Evolutionary conservation across 495 filamentous ascomycete species (phyloP).

Genomic region (Peziza echinospora): DNA sequence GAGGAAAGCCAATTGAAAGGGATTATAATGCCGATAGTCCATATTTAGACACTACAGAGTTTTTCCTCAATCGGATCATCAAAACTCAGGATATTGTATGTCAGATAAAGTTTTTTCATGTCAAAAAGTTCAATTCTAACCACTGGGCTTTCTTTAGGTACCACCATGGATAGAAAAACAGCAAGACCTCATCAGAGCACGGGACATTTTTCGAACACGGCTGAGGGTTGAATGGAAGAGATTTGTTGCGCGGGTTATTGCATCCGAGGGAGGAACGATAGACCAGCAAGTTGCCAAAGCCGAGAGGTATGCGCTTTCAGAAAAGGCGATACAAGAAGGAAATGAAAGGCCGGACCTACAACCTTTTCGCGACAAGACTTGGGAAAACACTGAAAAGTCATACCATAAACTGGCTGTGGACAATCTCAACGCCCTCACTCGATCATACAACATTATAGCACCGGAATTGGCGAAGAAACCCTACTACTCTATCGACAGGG

Average conservation of each 20-base stretch:
- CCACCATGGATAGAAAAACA: constrained; percentile 94
- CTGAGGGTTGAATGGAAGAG: constrained; percentile 70
- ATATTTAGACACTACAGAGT: constrained; percentile 90
- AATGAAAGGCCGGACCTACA: constrained; percentile 20
- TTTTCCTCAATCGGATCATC: constrained; percentile 97
- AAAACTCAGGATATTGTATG: constrained; percentile 64
- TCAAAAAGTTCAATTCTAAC: too few species aligned
- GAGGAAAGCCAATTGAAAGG: constrained; percentile 55
- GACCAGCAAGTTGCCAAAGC: constrained; percentile 54
- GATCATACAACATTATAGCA: constrained; percentile 88
- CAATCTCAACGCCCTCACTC: constrained; percentile 56
- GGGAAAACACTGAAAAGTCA: constrained; percentile 46
- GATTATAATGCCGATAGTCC: constrained; percentile 70
- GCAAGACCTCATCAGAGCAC: constrained; percentile 57
- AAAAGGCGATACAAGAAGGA: constrained; percentile 26
- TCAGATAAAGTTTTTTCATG: too few species aligned
- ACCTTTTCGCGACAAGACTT: constrained; percentile 41
- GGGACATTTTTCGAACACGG: constrained; percentile 46
- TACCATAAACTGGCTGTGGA: constrained; percentile 63
- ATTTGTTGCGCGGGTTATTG: constrained; percentile 60
- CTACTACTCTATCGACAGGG: constrained; percentile 66
- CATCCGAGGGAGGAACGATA: constrained; percentile 58
- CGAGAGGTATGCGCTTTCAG: constrained; percentile 49
- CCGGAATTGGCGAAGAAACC: constrained; percentile 83
- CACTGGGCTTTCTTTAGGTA: too few species aligned